Evolutionary conservation across 2,329 filamentous ascomycete genomes (phyloP).

Genomic region (Phialophora verrucosa): DNA sequence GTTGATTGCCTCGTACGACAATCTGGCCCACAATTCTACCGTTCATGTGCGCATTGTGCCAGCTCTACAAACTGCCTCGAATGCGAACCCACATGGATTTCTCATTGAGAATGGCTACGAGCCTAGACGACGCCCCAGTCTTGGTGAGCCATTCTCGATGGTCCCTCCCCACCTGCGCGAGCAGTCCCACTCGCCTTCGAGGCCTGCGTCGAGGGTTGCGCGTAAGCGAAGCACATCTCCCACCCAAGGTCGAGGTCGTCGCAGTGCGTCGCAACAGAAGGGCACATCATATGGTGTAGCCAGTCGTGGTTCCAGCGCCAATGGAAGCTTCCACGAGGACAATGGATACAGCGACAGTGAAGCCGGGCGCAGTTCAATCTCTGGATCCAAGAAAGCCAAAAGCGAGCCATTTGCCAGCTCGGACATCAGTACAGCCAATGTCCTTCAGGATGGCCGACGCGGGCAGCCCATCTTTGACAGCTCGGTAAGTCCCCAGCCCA

Average conservation of each 20-base stretch:
- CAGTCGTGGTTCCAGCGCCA: conserved; percentile 67
- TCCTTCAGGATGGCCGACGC: conserved; percentile 92
- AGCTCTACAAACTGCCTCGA: conserved; percentile 58
- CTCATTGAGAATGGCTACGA: conserved; percentile 57
- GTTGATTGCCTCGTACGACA: conserved; percentile 94
- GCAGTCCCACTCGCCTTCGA: conserved; percentile 66
- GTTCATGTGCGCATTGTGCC: conserved; percentile 87
- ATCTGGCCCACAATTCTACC: conserved; percentile 88
- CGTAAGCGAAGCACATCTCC: conserved; percentile 81
- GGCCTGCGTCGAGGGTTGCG: conserved; percentile 72
- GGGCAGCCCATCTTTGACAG: conserved; percentile 96
- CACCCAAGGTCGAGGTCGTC: conserved; percentile 68
- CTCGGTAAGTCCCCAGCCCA: conserved; percentile 72
- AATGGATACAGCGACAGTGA: conserved; percentile 88
- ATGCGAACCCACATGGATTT: conserved; percentile 54
- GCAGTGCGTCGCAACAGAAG: conserved; percentile 80
- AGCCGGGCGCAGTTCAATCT: conserved; percentile 74
- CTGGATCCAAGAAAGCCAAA: conserved; percentile 74
- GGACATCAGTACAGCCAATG: conserved; percentile 97
- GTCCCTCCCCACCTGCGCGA: conserved; percentile 62
- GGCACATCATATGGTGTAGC: conserved; percentile 68
- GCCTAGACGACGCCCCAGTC: conserved; percentile 61
- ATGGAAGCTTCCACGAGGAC: conserved; percentile 70
- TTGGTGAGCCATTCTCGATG: conserved; percentile 70
- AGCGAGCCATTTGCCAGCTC: conserved; percentile 88